phyloP scores from a whole-genome alignment of 129 eudicot species.

The Flaveria trinervia region DNA sequence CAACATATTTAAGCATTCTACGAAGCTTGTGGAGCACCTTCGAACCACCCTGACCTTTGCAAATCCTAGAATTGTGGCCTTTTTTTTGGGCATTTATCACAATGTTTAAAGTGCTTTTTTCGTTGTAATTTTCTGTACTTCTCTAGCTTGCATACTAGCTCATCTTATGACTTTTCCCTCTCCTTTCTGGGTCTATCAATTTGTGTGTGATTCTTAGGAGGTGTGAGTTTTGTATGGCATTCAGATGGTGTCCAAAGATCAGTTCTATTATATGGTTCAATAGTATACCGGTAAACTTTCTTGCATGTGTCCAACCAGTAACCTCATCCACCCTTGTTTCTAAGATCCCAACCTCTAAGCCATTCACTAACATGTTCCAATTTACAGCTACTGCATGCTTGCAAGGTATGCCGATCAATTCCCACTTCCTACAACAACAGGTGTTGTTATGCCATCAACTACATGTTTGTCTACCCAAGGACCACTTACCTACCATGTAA shows the following conservation, averaged over 20 bases:
- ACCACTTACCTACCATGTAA: neutral
- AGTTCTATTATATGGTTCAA: neutral
- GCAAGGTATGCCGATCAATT: neutral
- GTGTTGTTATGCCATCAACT: neutral
- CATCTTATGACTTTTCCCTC: too few relatives aligned
- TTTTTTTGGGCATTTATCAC: neutral
- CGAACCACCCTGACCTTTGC: neutral
- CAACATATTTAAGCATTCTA: too few relatives aligned
- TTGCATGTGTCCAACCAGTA: neutral
- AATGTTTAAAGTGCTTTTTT: neutral
- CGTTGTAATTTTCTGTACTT: neutral
- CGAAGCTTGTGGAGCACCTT: too few relatives aligned
- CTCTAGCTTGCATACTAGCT: too few relatives aligned
- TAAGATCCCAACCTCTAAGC: neutral
- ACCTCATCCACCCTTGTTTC: neutral
- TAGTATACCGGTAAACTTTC: neutral
- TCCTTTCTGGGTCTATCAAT: neutral
- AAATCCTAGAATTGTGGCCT: neutral
- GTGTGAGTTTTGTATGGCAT: too few relatives aligned
- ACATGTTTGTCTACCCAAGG: neutral
- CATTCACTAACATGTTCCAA: neutral
- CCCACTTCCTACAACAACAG: neutral
- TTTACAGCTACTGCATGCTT: neutral
- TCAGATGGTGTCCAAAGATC: neutral
- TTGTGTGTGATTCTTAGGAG: too few relatives aligned